Conservation (phyloP, 306 rosid genomes). For the Psophocarpus tetragonolobus region DNA sequence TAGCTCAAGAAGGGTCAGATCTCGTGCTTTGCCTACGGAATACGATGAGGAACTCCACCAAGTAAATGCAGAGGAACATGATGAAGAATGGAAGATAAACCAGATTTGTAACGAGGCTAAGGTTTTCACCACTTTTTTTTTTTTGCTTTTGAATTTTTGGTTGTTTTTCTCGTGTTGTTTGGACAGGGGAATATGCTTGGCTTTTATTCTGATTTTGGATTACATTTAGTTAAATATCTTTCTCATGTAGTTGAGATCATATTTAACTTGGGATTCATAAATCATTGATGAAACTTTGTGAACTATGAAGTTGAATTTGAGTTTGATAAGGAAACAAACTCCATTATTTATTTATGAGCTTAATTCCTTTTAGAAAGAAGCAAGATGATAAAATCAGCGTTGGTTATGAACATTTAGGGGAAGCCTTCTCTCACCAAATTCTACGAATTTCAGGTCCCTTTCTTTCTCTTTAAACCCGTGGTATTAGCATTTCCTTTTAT, state of each 20-base stretch:
- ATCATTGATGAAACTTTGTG: not conserved
- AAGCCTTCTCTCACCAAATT: slow-evolving; percentile 91
- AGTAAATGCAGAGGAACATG: no score
- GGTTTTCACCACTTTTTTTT: no score
- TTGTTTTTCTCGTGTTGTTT: no score
- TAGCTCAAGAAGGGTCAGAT: no score
- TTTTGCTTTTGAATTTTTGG: no score
- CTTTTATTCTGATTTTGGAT: no score
- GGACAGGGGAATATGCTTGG: no score
- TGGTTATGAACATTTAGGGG: slow-evolving; percentile 90
- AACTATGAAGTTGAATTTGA: not conserved
- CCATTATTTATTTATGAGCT: not conserved
- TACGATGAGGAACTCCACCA: no score
- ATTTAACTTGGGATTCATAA: not conserved
- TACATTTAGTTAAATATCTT: no score
- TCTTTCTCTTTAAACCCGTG: slow-evolving; percentile 30
- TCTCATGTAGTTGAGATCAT: not conserved
- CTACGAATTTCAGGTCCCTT: slow-evolving; percentile 73
- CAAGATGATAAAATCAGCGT: slow-evolving; percentile 79
- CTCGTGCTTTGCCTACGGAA: no score
- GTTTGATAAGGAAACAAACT: not conserved
- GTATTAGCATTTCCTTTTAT: not conserved
- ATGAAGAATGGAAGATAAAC: no score
- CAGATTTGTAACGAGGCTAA: no score
- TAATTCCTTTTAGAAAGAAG: slow-evolving; percentile 17